phyloP scores from a whole-genome alignment of 148 eudicot genomes.

The Vaccinium darrowii region DNA sequence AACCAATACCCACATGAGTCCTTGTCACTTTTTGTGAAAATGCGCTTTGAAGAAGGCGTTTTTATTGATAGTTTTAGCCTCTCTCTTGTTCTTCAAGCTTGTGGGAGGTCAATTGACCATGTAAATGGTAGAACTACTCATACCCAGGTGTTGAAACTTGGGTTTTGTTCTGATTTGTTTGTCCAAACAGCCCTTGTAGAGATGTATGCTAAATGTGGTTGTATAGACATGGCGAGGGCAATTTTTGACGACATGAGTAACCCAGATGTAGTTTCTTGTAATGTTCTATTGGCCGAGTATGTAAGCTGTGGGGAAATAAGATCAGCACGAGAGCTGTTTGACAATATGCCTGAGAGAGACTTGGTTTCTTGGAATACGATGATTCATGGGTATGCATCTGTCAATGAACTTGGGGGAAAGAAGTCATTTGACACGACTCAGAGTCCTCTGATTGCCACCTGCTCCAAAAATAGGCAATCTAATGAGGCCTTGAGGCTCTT shows the following conservation, averaged over 20 bases:
- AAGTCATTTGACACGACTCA: neutral
- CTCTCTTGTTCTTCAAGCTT: constrained; percentile 26
- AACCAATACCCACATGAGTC: constrained; percentile 1
- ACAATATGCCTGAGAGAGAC: constrained; percentile 15
- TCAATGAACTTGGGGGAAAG: neutral
- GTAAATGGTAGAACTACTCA: constrained; percentile 11
- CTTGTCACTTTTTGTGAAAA: constrained; percentile 14
- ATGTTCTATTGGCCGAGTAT: constrained; percentile 20
- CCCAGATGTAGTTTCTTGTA: constrained; percentile 19
- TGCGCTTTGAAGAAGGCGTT: constrained; percentile 10
- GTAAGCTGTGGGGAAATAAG: constrained; percentile 17
- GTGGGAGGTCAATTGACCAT: constrained; percentile 15
- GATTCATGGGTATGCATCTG: constrained; percentile 24
- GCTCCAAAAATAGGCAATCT: constrained; percentile 8
- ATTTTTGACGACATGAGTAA: constrained; percentile 5
- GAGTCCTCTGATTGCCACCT: neutral
- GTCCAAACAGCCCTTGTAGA: constrained; percentile 22
- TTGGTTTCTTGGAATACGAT: constrained; percentile 25
- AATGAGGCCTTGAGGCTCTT: constrained; percentile 20
- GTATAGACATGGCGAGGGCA: constrained; percentile 4
- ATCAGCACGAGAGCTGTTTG: constrained; percentile 19
- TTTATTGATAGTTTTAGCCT: constrained; percentile 21
- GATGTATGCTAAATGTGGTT: constrained; percentile 20
- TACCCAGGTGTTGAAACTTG: constrained; percentile 21
- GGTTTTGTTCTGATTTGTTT: constrained; percentile 21